Conservation (phyloP, 768 basidiomycete genomes). For the Leccinum olivaceopallidum region DNA sequence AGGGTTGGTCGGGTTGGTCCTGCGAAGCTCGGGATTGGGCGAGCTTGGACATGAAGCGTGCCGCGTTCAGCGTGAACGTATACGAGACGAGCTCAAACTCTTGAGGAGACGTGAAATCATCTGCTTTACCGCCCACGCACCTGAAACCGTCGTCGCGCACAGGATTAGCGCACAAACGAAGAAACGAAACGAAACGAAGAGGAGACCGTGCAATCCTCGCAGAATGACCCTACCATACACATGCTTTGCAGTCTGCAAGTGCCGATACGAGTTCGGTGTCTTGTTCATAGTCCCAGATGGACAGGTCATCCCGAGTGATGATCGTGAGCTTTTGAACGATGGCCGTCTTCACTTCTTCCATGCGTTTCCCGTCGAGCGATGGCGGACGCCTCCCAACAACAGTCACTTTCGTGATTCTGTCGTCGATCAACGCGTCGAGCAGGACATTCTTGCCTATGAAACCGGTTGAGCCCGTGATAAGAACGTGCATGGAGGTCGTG, state of each 20-base stretch:
- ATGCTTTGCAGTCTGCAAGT: conserved; percentile 24
- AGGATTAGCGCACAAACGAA: conserved; percentile 4
- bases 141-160: conserved; percentile 2
- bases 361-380: conserved; percentile 21
- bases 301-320: conserved; percentile 26
- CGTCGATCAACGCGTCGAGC: conserved; percentile 18
- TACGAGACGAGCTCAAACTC: conserved; percentile 29
- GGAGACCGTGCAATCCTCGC: background rate
- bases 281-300: conserved; percentile 29
- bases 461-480: conserved; percentile 29
- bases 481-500: conserved; percentile 22
- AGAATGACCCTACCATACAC: conserved; percentile 22
- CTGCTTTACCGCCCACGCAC: conserved; percentile 28
- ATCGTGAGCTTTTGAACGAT: conserved; percentile 25
- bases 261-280: conserved; percentile 24
- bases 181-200: background rate
- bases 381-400: conserved; percentile 25
- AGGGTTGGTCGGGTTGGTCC: conserved; percentile 3
- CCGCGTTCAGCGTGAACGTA: conserved; percentile 27
- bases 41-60: conserved; percentile 22
- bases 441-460: conserved; percentile 25
- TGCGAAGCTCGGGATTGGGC: conserved; percentile 8
- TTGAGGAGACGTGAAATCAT: conserved; percentile 22
- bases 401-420: conserved; percentile 27
- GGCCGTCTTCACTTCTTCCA: conserved; percentile 13